phyloP scores from a whole-genome alignment of 225 moss, liverwort and hornwort species.

The Rhytidiadelphus loreus region DNA sequence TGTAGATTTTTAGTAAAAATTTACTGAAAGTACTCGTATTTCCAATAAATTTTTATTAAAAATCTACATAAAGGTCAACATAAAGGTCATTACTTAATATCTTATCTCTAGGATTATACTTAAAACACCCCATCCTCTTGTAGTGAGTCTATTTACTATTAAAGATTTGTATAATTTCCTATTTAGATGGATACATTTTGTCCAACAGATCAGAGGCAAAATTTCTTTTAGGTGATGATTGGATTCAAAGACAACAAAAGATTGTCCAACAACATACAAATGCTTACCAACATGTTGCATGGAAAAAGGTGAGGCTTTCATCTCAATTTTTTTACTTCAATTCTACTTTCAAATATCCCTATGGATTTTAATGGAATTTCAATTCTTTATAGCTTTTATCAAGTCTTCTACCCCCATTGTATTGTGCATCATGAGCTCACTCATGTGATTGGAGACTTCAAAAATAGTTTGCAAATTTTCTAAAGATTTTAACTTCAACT shows the following conservation, averaged over 20 bases:
- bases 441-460: background rate
- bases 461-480: background rate
- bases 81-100: too few relatives aligned
- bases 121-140: too few relatives aligned
- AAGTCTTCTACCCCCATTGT: too few relatives aligned
- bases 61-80: too few relatives aligned
- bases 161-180: background rate
- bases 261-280: constrained; percentile 81
- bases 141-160: background rate
- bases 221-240: constrained; percentile 72
- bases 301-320: constrained; percentile 44
- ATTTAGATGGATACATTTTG: background rate
- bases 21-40: too few relatives aligned
- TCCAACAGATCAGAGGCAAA: constrained; percentile 55
- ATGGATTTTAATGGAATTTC: background rate
- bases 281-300: constrained; percentile 59
- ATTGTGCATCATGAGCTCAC: background rate
- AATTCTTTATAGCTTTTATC: background rate
- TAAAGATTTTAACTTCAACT: background rate
- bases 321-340: background rate
- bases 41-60: too few relatives aligned
- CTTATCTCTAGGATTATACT: too few relatives aligned
- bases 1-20: too few relatives aligned
- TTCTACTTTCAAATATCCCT: background rate
- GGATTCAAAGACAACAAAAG: constrained; percentile 80